Conservation (phyloP, 2,329 filamentous ascomycete genomes). For the Fusarium paranaense region DNA sequence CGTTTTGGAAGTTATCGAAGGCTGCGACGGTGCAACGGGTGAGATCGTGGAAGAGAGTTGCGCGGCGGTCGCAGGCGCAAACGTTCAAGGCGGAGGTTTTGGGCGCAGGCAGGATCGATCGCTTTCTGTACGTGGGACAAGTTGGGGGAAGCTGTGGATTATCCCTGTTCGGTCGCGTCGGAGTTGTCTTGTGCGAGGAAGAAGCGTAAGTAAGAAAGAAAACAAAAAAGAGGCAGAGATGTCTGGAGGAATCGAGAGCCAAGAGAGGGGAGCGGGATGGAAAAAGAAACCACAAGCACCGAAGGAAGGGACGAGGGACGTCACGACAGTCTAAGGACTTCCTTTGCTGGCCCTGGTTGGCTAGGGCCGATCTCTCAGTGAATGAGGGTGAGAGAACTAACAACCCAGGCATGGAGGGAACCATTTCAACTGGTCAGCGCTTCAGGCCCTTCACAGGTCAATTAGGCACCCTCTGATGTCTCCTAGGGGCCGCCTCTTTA, state of each 20-base stretch:
- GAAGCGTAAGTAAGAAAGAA: slow-evolving; percentile 8
- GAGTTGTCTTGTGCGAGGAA: not conserved
- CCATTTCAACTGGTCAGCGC: not conserved
- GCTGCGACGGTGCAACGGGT: slow-evolving; percentile 6
- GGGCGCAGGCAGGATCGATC: slow-evolving; percentile 9
- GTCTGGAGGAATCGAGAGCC: slow-evolving; percentile 18
- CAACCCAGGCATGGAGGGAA: not conserved
- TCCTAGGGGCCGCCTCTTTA: slow-evolving; percentile 3
- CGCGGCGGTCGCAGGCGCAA: slow-evolving; percentile 28
- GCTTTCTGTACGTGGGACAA: slow-evolving; percentile 23
- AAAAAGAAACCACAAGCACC: slow-evolving; percentile 38
- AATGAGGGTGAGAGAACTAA: not conserved
- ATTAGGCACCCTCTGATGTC: slow-evolving; percentile 25
- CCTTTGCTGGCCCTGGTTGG: slow-evolving; percentile 26
- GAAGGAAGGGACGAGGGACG: slow-evolving; percentile 32
- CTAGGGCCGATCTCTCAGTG: slow-evolving; percentile 10
- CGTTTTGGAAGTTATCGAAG: slow-evolving; percentile 21
- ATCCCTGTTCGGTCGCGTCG: slow-evolving; percentile 20
- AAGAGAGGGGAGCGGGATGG: slow-evolving; percentile 27
- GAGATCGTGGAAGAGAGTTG: slow-evolving; percentile 4
- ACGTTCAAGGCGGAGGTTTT: slow-evolving; percentile 15
- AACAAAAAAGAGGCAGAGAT: slow-evolving; percentile 4
- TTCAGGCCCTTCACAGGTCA: slow-evolving; percentile 10
- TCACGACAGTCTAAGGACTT: slow-evolving; percentile 25
- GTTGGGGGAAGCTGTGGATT: slow-evolving; percentile 4